Evolutionary conservation across 176 grass and related monocot genomes (phyloP).

Genomic region (Juncus inflexus): DNA sequence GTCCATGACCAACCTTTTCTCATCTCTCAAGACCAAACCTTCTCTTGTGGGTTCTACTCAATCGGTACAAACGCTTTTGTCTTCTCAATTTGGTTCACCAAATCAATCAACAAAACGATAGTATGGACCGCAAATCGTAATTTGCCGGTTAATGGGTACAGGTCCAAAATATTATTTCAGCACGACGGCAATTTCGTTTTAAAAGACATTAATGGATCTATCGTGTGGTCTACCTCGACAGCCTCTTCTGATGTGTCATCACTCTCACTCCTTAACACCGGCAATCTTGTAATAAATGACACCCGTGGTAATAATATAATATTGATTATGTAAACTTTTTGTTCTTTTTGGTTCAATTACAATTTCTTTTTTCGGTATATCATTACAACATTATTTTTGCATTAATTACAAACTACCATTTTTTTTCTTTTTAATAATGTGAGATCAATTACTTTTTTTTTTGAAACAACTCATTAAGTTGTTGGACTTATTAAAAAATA

Average conservation of each 20-base stretch:
- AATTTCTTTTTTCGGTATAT: no score
- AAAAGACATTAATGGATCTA: constrained; percentile 40
- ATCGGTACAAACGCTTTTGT: constrained; percentile 39
- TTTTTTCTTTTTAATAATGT: no score
- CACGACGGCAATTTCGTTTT: constrained; percentile 44
- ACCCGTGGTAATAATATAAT: constrained; percentile 17
- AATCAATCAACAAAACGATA: constrained; percentile 25
- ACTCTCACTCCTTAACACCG: constrained; percentile 37
- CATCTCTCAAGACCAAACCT: constrained; percentile 15
- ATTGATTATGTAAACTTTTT: no score
- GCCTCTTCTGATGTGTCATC: constrained; percentile 13
- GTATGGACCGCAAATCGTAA: constrained; percentile 56
- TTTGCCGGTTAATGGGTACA: constrained; percentile 35
- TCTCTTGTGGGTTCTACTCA: constrained; percentile 38
- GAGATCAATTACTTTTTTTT: no score
- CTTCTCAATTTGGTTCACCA: constrained; percentile 61
- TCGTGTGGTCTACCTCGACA: constrained; percentile 43
- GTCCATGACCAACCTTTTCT: constrained; percentile 6
- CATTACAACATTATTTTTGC: no score
- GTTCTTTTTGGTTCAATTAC: no score
- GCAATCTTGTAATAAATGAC: constrained; percentile 41
- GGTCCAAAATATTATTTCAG: constrained; percentile 35
- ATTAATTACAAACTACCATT: no score
- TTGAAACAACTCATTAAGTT: no score
- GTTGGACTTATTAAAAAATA: no score